A percentile compares a stretch with the other conserved stretches of the same genome.
Conservation (phyloP, 192 early-diverging fungal species). For the Umbelopsis sp. region DNA sequence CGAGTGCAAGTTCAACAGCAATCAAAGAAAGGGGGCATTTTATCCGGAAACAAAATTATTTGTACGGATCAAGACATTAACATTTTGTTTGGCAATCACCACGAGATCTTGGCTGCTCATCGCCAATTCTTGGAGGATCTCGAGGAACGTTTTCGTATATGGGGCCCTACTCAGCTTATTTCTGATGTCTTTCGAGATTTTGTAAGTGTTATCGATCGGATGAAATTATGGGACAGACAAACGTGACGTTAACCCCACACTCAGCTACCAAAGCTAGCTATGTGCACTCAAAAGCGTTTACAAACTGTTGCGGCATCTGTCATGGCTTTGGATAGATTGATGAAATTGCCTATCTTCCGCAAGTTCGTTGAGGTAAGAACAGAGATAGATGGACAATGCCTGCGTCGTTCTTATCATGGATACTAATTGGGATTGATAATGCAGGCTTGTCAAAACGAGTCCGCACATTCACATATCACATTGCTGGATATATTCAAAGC, state of each 20-base stretch:
- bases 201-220: conserved; percentile 15
- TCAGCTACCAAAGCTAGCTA: conserved; percentile 11
- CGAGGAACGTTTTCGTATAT: conserved; percentile 21
- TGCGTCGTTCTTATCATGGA: neutral
- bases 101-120: conserved; percentile 18
- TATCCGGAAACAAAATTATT: conserved; percentile 4
- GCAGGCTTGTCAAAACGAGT: conserved; percentile 3
- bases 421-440: neutral
- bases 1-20: conserved; percentile 16
- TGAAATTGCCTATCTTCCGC: neutral
- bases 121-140: conserved; percentile 13
- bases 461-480: neutral
- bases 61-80: conserved; percentile 2
- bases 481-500: conserved; percentile 3
- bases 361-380: neutral
- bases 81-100: neutral
- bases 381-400: neutral
- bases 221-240: neutral
- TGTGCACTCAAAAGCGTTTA: conserved; percentile 14
- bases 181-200: conserved; percentile 18
- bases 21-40: neutral
- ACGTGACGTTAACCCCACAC: no score
- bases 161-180: conserved; percentile 28
- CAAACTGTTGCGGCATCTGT: conserved; percentile 2
- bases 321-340: conserved; percentile 6